Percentiles rank a stretch among this genome's conserved stretches.
Evolutionary conservation across 2,329 filamentous ascomycete species (phyloP).

Genomic region (Alternaria alternata): DNA sequence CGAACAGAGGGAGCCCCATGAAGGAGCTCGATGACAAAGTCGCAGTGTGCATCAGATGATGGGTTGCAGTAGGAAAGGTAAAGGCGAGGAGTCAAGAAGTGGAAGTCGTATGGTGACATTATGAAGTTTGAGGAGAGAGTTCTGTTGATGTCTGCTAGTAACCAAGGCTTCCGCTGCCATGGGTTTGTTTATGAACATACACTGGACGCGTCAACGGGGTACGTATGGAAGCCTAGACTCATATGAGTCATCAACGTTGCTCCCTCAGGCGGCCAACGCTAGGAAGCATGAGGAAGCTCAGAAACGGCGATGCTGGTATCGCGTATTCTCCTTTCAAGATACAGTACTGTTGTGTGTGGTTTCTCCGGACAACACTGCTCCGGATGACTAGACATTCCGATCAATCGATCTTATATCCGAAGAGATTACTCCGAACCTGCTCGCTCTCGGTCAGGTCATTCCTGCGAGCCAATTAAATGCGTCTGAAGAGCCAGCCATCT

Average conservation of each 20-base stretch:
- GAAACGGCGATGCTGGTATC: neutral
- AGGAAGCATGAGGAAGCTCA: slow-evolving; percentile 10
- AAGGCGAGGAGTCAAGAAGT: slow-evolving; percentile 63
- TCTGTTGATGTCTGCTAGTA: neutral
- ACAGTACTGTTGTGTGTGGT: neutral
- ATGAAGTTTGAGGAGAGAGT: neutral
- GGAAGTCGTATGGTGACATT: slow-evolving; percentile 61
- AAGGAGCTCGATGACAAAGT: slow-evolving; percentile 16
- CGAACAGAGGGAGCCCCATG: slow-evolving; percentile 5
- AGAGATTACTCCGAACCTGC: neutral
- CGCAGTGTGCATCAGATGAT: slow-evolving; percentile 22
- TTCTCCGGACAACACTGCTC: neutral
- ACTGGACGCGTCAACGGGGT: neutral
- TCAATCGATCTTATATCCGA: neutral
- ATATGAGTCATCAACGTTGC: slow-evolving; percentile 6
- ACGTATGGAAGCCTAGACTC: neutral
- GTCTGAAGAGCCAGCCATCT: neutral
- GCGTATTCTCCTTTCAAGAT: neutral
- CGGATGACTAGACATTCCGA: too few species aligned
- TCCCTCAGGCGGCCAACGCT: slow-evolving; percentile 5
- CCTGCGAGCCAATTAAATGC: neutral
- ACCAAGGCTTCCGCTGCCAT: neutral
- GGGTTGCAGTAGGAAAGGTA: slow-evolving; percentile 29
- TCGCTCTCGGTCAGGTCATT: neutral
- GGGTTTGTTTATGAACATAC: neutral